Base-by-base conservation (phyloP, 148 eudicot species). In the Nepenthes mirabilis region DNA sequence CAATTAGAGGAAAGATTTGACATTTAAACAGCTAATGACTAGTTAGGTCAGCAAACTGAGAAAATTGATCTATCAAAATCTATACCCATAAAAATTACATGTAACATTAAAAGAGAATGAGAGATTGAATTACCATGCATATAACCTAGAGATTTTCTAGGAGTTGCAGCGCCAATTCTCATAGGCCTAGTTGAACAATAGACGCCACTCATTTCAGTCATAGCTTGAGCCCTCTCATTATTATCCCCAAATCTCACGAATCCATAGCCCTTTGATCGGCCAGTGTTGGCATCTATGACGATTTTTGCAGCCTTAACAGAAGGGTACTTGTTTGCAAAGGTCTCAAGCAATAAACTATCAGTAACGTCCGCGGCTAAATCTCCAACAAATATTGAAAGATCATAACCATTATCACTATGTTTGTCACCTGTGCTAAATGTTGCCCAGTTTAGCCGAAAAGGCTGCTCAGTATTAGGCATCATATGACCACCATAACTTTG, bases 181-280 rank as follows among this genome's bases (percentile, higher is more conserved):
- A 93, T 93, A 11, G 94, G 80, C 95, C 98, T 86, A 35, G 79
- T 78, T 33, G 98, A 88, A 66, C 98, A 93, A 64, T 75, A 80
- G 11, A 78, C 77, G 47, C 98, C 98, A 73, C 88, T 86, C 98
- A 93, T 93, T 59, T 93, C 96, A 75, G 76, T 77, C 96, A 93
- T 83, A 12, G 98, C 98, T 61, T 80, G 82, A 9, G 85, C 63
- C 76, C 88, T 83, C 73, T 93, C 98, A 66, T 36, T 70, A 61
- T 93, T 96, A 76, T 93, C 98, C 34, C 96, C 96, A 79, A 93
- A 93, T 60, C 98, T 93, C 33, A 93, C 96, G 73, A 93, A 93
- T 40, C 98, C 98, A 58, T 91, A 91, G 4, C 98, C 98, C 64
- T 88, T 91, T 32, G 98, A 91, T 5, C 98, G 83, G 43, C 96